Conservation (phyloP, 352 stramenopile species). For the Phytophthora sp. region DNA sequence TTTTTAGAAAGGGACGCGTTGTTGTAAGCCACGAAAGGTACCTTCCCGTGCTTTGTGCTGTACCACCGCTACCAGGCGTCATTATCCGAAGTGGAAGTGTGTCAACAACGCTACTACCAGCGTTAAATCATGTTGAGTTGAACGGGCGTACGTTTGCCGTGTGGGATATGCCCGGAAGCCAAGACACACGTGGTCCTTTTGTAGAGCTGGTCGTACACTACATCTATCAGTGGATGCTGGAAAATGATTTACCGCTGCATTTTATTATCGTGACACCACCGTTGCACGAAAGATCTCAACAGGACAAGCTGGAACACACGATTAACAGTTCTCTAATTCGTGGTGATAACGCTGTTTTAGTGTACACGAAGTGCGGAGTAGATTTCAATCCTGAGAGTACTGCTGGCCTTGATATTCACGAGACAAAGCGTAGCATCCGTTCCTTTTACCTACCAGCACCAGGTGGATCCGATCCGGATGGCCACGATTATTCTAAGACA, state of each 20-base stretch:
- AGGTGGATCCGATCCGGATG: background rate
- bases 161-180: slow-evolving; percentile 37
- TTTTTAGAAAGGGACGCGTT: slow-evolving; percentile 16
- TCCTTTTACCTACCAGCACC: slow-evolving; percentile 19
- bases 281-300: slow-evolving; percentile 16
- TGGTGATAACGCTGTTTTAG: slow-evolving; percentile 23
- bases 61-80: background rate
- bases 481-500: slow-evolving; percentile 12
- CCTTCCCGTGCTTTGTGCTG: slow-evolving; percentile 7
- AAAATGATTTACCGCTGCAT: slow-evolving; percentile 3
- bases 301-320: slow-evolving; percentile 1
- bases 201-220: slow-evolving; percentile 25
- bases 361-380: slow-evolving; percentile 29
- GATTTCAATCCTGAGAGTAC: slow-evolving; percentile 29
- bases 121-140: background rate
- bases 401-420: slow-evolving; percentile 15
- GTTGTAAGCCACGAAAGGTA: slow-evolving; percentile 16
- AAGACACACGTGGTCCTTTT: slow-evolving; percentile 27
- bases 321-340: slow-evolving; percentile 27
- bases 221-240: slow-evolving; percentile 25
- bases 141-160: background rate
- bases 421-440: slow-evolving; percentile 13
- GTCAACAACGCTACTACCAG: slow-evolving; percentile 13
- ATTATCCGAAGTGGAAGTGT: slow-evolving; percentile 12
- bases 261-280: slow-evolving; percentile 32